Evolutionary conservation across 148 eudicot genomes (phyloP), one percentile per base, ranked within the genome.

Genomic region (Rheum nobile): DNA sequence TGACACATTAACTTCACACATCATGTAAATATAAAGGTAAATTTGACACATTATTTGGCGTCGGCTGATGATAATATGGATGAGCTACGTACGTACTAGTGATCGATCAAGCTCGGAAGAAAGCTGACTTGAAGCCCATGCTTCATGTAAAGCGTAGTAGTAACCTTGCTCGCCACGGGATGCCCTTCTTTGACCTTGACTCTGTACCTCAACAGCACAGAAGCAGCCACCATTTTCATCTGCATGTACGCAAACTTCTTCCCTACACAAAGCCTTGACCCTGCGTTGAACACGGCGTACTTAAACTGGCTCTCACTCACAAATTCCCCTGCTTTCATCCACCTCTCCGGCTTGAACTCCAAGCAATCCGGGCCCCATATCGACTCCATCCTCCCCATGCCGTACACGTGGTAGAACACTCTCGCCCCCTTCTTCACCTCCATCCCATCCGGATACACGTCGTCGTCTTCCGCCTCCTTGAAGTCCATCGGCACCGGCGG

Each of bases 401-500:
- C 81, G 19, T 76, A 88, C 22, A 84, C 75, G 54, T 77, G 82
- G 77, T 86, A 88, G 7, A 82, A 50, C 13, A 88, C 89, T 35
- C 85, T 76, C 6, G 61, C 78, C 6, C 79, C 86, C 74, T 55
- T 79, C 41, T 35, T 75, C n/a, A 82, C 76, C 13, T 10, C 8
- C 69, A 74, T 73, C n/a, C 87, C 87, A 57, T 86, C 86, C 0
- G 86, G 86, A 11, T 82, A 84, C 28, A 76, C 75, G 34, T 88
- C 91, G 11, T 88, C 85, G 32, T 79, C 82, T 41, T 35, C 48
- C 22, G 83, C 87, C 76, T 86, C 84, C 77, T 88, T 88, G 59
- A 84, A 83, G 48, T 88, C 91, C 4, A 82, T 57, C 38, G 90
- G 88, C 5, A 87, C 90, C 0, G 88, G 78, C 0, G 90, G 88